Evolutionary conservation across 768 basidiomycete species (phyloP).

Genomic region (Tubosaeta brunneosetosa): DNA sequence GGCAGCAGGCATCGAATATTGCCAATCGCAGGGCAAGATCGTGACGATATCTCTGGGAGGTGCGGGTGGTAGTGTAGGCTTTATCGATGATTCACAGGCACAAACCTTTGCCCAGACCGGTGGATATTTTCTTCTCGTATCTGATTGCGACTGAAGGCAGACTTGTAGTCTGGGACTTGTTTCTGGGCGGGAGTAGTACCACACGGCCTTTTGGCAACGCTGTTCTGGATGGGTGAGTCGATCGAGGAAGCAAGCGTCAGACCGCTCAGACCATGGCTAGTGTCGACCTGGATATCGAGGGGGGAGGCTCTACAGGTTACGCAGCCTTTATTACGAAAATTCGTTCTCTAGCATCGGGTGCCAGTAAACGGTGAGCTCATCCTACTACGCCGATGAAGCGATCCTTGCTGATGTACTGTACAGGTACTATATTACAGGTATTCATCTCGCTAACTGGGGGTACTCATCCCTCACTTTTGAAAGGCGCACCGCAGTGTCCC

Average conservation of each 20-base stretch:
- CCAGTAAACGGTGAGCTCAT: conserved; percentile 18
- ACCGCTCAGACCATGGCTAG: conserved; percentile 24
- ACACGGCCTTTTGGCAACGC: conserved; percentile 44
- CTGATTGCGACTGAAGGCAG: conserved; percentile 1
- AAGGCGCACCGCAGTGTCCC: conserved; percentile 45
- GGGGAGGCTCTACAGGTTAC: conserved; percentile 50
- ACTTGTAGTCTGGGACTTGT: conserved; percentile 39
- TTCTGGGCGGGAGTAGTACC: conserved; percentile 42
- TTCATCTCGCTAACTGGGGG: background rate
- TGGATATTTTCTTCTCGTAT: conserved; percentile 2
- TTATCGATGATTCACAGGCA: conserved; percentile 35
- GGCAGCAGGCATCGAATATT: conserved; percentile 40
- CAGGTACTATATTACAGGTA: conserved; percentile 61
- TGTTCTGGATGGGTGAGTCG: conserved; percentile 41
- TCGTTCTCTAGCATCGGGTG: conserved; percentile 21
- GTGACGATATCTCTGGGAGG: conserved; percentile 46
- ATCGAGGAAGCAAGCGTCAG: background rate
- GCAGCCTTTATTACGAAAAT: conserved; percentile 38
- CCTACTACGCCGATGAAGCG: background rate
- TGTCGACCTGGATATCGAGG: conserved; percentile 73
- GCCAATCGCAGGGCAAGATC: conserved; percentile 43
- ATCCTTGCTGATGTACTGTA: background rate
- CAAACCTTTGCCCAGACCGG: conserved; percentile 29
- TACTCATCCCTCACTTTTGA: background rate
- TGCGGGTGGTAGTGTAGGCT: conserved; percentile 38